Evolutionary conservation across 2,329 filamentous ascomycete genomes (phyloP), one percentile per base, ranked within the genome.

Genomic region (Chalara sp.): DNA sequence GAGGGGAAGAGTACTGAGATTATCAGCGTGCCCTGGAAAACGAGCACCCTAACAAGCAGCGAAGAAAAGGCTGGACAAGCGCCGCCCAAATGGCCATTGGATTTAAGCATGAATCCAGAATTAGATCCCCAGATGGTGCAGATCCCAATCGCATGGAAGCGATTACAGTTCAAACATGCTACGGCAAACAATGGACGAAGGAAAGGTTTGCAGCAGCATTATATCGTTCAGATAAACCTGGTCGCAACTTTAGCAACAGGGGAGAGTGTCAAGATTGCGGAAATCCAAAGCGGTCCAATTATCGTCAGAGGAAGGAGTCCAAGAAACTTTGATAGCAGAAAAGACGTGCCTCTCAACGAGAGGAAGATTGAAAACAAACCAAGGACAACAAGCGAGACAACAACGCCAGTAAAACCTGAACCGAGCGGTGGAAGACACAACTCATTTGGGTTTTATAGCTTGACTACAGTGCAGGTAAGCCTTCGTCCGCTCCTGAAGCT

Each of bases 21-120:
- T 54, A 96, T 97, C 53, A 93, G 87, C 0, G 93, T 97, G 45
- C 92, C 92, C 0, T 96, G 92, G 91, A 96, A 96, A 72, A 95
- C 63, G 5, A 54, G 59, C 28, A 56, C 53, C 21, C 54, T 50
- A 29, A 55, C 54, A 5, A 54, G 56, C 4, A 58, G 56, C 5
- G 61, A 66, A 39, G 65, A 68, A 39, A 61, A 62, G 54, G 53
- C 56, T 80, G 60, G 78, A 75, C 55, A 68, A 13, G 70, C 78
- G 4, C 81, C 81, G 35, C 75, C 78, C 0, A 73, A 74, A 49
- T 71, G 81, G 43, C 68, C 75, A 1, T 65, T 85, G 30, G 80
- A 84, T 58, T 65, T 83, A 5, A 67, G 69, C 47, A 70, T 73
- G 31, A 80, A 78, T 21, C 79, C 82, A 72, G 89, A 73, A 75